Evolutionary conservation across 108 stramenopile species (phyloP), one percentile per base, ranked within the genome.

Genomic region (Cyclotella kingstonii): DNA sequence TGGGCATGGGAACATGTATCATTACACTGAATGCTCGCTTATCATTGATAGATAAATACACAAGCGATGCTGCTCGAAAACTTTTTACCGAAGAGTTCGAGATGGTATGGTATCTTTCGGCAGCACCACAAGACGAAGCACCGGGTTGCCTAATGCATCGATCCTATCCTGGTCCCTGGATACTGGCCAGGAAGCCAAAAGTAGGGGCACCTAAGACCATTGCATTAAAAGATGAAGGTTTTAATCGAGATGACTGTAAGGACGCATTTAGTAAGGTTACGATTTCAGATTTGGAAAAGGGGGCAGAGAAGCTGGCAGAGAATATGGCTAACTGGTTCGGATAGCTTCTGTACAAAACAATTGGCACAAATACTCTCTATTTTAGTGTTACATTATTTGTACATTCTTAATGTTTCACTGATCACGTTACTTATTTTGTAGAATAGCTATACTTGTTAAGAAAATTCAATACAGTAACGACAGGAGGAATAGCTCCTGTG

Each of bases 301-400:
- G 73, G 17, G 68, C 85, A 9, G 90, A 91, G 51, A 79, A 64
- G 31, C 62, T 83, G 27, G 60, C 87, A 2, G 85, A 81, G 45
- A 87, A 84, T 59, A 72, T 91, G 12, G 83, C 86, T 0, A 75
- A 76, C 35, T 91, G 90, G 90, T 86, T 91, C 19, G 73, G 78
- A 17, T 83, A 55, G 71, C 45, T 54, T 15, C 15, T 28, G 23
- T 3, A 22, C 46, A 25, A 11, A 19, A 35, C 33, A 31, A 6
- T 19, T 3, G 8, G 26, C 26, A 4, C 23, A 12, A 26, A n/a
- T n/a, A n/a, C n/a, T n/a, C n/a, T n/a, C n/a, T n/a, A n/a, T n/a
- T n/a, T n/a, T n/a, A n/a, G n/a, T n/a, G n/a, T n/a, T n/a, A n/a
- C n/a, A n/a, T n/a, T n/a, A n/a, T n/a, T n/a, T n/a, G n/a, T n/a